Evolutionary conservation across 73 alveolate species (phyloP).

Genomic region (Paramecium biaurelia): DNA sequence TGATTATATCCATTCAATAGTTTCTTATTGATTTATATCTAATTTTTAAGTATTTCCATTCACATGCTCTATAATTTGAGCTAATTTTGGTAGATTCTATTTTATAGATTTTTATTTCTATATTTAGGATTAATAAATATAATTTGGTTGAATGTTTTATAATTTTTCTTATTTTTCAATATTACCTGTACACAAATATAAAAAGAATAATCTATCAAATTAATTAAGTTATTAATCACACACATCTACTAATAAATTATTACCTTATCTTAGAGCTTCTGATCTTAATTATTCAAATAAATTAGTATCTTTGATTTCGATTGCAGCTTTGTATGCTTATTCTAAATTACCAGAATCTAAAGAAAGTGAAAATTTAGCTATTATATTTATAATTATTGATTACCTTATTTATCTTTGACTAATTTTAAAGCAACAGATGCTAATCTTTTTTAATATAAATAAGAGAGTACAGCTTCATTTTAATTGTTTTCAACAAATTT

Average conservation of each 20-base stretch:
- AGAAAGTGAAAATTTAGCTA: slow-evolving; percentile 21
- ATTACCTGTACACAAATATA: slow-evolving; percentile 15
- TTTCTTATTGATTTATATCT: not conserved
- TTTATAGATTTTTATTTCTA: not conserved
- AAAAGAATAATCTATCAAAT: slow-evolving; percentile 55
- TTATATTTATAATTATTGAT: not conserved
- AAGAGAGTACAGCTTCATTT: slow-evolving; percentile 68
- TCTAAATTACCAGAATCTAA: slow-evolving; percentile 14
- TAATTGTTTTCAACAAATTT: slow-evolving; percentile 56
- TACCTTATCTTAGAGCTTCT: slow-evolving; percentile 60
- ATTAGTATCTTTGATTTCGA: not conserved
- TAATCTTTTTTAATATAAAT: slow-evolving; percentile 68
- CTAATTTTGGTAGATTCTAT: slow-evolving; percentile 22
- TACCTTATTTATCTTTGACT: slow-evolving; percentile 24
- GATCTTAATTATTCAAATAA: slow-evolving; percentile 35
- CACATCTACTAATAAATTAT: slow-evolving; percentile 32
- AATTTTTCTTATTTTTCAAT: slow-evolving; percentile 45
- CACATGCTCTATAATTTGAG: not conserved
- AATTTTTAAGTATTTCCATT: not conserved
- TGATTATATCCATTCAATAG: not conserved
- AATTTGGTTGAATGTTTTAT: slow-evolving; percentile 17
- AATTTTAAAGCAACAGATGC: slow-evolving; percentile 66
- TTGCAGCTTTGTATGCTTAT: slow-evolving; percentile 9
- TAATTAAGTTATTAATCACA: slow-evolving; percentile 48
- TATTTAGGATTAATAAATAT: not conserved